Evolutionary conservation across 495 filamentous ascomycete species (phyloP), one percentile per base, ranked within the genome.

Genomic region (Podospora conica): DNA sequence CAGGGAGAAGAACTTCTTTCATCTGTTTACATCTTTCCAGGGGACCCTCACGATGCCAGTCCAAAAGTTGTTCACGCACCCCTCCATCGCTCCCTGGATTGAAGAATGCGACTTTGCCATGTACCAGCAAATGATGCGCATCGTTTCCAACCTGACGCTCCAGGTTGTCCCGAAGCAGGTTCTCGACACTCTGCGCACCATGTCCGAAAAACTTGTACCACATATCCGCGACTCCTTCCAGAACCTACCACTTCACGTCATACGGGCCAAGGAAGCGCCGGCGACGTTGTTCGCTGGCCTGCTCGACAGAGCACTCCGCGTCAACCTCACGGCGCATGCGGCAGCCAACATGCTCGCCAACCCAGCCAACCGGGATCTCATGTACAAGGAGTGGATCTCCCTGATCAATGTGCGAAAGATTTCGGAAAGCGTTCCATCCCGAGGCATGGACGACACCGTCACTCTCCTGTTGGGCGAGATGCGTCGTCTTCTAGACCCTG

Each of bases 1-100:
- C 84, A 96, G 95, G 71, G 90, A 97, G 72, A 91, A 95, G 71
- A 92, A 93, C 27, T 93, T 98, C 70, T 92, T 96, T 71, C 91
- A 93, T 69, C 88, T 96, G n/a, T 96, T 96, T 75, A 90, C 89
- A 33, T 94, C 94, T 9, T 98, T 98, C 76, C 91, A 96, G 68
- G 96, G 95, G 62, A 97, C 92, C 3, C 82, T 98, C 70, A 98
- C 95, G 18, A 93, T 96, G 73, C 96, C 96, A 3, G 92, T 97
- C n/a, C 93, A 97, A 78, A 97, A 94, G 77, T 83, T 98, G 11
- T 87, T 98, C 66, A 86, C 88, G 8, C 86, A 95, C 69, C 90
- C 89, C 2, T 86, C 84, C 63, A 81, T 98, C 58, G 91, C 92
- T 15, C 86, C 90, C 3, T 98, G 95, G 95, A 96, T 98, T 67